These are phyloP conservation scores for Coemansia sp. DNA, from an alignment of 192 early-diverging fungal species.

Conservation along the genomic window DNA sequence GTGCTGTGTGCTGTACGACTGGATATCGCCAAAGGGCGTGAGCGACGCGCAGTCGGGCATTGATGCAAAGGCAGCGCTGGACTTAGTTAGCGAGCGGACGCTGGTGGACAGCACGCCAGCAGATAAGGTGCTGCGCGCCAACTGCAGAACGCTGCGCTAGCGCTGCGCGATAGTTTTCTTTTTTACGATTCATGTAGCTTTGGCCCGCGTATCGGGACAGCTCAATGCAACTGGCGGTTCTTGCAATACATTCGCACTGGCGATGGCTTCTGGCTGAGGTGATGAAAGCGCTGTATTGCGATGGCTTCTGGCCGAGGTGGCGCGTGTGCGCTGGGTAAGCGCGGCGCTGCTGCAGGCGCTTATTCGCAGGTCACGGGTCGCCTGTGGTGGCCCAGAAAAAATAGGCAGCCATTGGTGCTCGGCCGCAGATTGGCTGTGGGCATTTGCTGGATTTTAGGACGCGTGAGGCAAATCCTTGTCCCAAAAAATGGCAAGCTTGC, in stretches of 20 bases:
- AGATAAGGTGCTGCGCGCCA: constrained; percentile 40
- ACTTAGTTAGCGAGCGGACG: constrained; percentile 23
- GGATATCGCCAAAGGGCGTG: constrained; percentile 76
- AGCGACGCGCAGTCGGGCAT: constrained; percentile 76
- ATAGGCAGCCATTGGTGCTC: not conserved
- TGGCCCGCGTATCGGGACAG: not conserved
- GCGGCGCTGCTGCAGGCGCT: not conserved
- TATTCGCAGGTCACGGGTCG: not conserved
- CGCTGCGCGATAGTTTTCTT: constrained; percentile 1
- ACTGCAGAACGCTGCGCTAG: constrained; percentile 46
- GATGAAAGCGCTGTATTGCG: no score
- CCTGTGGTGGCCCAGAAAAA: constrained; percentile 4
- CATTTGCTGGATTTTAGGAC: constrained; percentile 1
- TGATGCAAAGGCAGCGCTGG: constrained; percentile 63
- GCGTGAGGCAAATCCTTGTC: no score
- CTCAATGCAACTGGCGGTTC: no score
- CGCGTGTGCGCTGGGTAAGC: not conserved
- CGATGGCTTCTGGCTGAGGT: no score
- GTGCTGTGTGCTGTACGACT: constrained; percentile 89
- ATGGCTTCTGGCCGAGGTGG: no score
- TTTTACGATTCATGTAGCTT: constrained; percentile 1
- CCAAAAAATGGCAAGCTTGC: no score
- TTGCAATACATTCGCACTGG: no score
- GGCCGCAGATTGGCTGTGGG: constrained; percentile 2
- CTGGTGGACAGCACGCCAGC: constrained; percentile 39